Base-by-base conservation (phyloP, 2,329 filamentous ascomycete species). In the Xylariaceae sp. region DNA sequence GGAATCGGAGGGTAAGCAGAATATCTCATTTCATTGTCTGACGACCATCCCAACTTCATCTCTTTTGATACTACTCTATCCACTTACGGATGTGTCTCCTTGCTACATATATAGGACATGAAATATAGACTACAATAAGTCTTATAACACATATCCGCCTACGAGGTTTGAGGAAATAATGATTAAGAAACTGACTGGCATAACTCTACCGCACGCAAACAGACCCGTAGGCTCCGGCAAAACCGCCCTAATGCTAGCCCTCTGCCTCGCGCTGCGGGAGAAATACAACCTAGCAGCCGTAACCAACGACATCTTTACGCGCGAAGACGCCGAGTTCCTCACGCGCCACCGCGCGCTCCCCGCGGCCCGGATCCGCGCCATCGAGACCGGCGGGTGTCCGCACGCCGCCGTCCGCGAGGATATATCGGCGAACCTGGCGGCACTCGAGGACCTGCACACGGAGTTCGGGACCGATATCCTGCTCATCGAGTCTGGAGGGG, bases 271-370 rank as follows among this genome's bases (percentile, higher is more conserved):
- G 6, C 83, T 98, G 6, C 86, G 93, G 50, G 76, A 83, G 40
- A 74, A 79, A 44, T 91, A 88, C 79, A 89, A 84, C 63, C 86
- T 98, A 61, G 93, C 93, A 1, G 93, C 90, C 49, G 92, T 98
- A 19, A 98, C 93, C 40, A 97, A 97, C 76, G 92, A 97, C 75
- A 97, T 97, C 75, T 97, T 97, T 76, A 97, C 92, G 19, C 86
- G 86, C 54, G 93, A 98, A 72, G 93, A 98, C 75, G 91, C 91
- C 73, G 93, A 97, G 69, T 98, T 98, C 73, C 83, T 98, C 21
- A 95, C 89, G 48, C 83, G 83, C 46, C 79, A 96, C 76, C 77
- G 80, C 54, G 93, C 93, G 5, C 83, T 97, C 0, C 86, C 91
- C 0, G 78, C 91, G 5, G 68, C 78, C 22, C 88, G 92, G 49